Evolutionary conservation across 768 basidiomycete genomes (phyloP), one percentile per base, ranked within the genome.

Genomic region (Collybia sordida): DNA sequence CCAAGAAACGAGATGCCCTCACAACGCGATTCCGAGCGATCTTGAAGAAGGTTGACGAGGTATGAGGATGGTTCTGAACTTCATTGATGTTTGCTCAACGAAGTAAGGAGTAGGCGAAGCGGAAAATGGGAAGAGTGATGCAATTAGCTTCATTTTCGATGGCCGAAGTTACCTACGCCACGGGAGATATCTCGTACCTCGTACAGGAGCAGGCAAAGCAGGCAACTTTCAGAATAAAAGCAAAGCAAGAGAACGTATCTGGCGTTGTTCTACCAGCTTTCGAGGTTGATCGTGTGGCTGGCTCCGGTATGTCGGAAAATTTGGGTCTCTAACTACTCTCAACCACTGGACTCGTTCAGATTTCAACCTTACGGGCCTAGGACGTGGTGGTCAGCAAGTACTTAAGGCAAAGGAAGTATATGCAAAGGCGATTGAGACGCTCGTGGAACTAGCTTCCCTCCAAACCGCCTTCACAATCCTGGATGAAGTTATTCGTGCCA

Each of bases 121-220:
- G 94, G 51, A 95, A 98, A 74, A 99, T 98, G 97, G 97, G 97
- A 24, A 81, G 91, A 51, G 95, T 98, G 21, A 97, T 99, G 86
- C 97, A 99, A 68, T 79, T 98, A 44, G 97, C 97, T 21, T 98
- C 97, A 36, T 97, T 99, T 78, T 97, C 95, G 37, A 88, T 98
- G 74, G 97, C 97, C 0, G 96, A 98, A 69, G 97, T 99, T 56
- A 96, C 95, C 17, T 99, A 98, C 72, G 85, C 95, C 27, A 96
- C 97, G 7, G 92, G 92, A 57, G 97, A 98, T 64, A 98, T 99
- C 63, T 84, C 92, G 40, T 99, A 98, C 71, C 90, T 97, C 55
- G 93, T 99, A 4, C 97, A 98, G 67, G 96, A 98, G 67, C 90
- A 93, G 57, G 95, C 93, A 23, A 90, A 90, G 63, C 77, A 83